Base-by-base conservation (phyloP, 176 grass and related monocot species). In the Secale cereale region DNA sequence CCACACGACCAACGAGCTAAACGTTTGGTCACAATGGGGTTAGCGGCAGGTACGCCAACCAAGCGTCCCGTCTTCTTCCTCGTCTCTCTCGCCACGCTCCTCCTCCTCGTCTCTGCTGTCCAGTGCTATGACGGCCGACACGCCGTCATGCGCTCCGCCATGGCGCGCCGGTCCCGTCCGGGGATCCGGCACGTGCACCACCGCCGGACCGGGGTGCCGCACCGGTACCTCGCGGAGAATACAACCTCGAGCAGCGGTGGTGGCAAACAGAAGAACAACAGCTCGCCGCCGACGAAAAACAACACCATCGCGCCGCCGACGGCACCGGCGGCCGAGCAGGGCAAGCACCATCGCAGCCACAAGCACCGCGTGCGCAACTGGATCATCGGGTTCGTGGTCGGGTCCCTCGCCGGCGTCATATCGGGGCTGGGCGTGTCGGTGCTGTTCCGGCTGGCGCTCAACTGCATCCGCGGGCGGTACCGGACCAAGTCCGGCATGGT, bases 401-500 rank as follows among this genome's bases (percentile, higher is more conserved):
- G 95, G 0, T 93, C 88, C 13, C 3, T 95, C 0, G 62, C 80
- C 2, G 91, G 93, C 10, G 48, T 95, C 14, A 30, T 88, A 66
- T 95, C 83, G 0, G 95, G 95, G 0, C 60, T 91, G 2, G 6
- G 85, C 1, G 25, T 83, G 1, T 93, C 89, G 1, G 73, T 93
- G 17, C 72, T 93, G 7, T 95, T 95, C 83, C 85, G 91, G 3
- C 68, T 90, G 5, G 43, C 78, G 31, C 56, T 95, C 14, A 98
- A 98, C 71, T 90, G 77, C 82, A 28, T 89, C 60, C 91, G 93
- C 22, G 91, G 93, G 1, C 81, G 87, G 81, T 90, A 89, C 85
- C 81, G 52, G 35, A 64, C 4, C 8, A 52, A 64, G 0, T 87
- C 82, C 6, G 89, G 89, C 16, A 79, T 71, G 9, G 41, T 56